A percentile compares a stretch with the other conserved stretches of the same genome.
Conservation (phyloP, 108 stramenopile genomes). For the Mediolabrus comicus region DNA sequence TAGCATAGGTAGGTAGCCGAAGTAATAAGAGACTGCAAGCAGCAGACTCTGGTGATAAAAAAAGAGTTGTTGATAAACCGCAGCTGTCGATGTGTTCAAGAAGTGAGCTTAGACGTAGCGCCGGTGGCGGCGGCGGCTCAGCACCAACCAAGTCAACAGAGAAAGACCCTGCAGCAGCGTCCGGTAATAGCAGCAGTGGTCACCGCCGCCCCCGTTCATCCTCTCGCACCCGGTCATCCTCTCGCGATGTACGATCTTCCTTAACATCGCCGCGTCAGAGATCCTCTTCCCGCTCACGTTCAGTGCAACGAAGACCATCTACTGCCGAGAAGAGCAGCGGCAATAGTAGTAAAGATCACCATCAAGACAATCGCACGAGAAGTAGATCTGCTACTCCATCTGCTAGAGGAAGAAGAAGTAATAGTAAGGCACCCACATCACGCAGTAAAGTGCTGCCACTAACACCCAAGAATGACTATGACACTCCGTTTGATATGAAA, state of each 20-base stretch:
- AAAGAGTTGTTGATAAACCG: background rate
- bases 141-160: too few relatives aligned
- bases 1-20: too few relatives aligned
- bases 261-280: background rate
- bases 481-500: constrained; percentile 42
- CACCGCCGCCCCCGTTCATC: too few relatives aligned
- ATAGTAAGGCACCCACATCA: too few relatives aligned
- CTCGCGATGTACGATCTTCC: too few relatives aligned
- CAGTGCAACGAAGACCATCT: background rate
- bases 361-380: background rate
- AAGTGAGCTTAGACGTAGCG: background rate
- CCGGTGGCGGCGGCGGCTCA: background rate
- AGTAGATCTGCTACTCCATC: background rate
- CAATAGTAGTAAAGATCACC: too few relatives aligned
- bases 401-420: background rate
- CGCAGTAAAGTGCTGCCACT: background rate
- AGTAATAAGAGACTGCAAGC: too few relatives aligned
- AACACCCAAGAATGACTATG: constrained; percentile 8
- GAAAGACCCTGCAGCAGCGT: too few relatives aligned
- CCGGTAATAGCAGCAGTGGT: too few relatives aligned
- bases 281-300: background rate
- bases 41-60: too few relatives aligned
- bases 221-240: too few relatives aligned
- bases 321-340: background rate
- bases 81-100: background rate